Conservation (phyloP, 1,284 basidiomycete genomes). For the Termitomyces sp. region DNA sequence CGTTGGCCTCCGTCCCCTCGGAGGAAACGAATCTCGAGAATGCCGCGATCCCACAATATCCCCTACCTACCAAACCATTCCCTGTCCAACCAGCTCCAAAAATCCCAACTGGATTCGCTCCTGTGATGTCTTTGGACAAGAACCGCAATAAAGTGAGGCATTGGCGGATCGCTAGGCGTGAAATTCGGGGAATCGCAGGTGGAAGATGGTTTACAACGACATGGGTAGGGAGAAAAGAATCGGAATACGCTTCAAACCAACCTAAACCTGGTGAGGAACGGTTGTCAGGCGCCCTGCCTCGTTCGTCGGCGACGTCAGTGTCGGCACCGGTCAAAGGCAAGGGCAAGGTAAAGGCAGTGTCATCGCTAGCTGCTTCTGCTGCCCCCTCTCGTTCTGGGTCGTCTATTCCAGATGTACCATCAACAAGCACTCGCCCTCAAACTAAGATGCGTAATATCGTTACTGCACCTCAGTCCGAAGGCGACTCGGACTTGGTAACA, state of each 20-base stretch:
- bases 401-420: conserved; percentile 37
- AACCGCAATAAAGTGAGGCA: conserved; percentile 54
- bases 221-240: conserved; percentile 79
- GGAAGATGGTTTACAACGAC: conserved; percentile 70
- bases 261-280: conserved; percentile 18
- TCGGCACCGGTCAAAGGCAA: conserved; percentile 36
- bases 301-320: conserved; percentile 32
- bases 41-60: conserved; percentile 62
- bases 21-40: conserved; percentile 52
- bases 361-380: conserved; percentile 42
- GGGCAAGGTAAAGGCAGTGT: conserved; percentile 32
- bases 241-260: conserved; percentile 43
- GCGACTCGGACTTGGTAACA: conserved; percentile 36
- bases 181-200: conserved; percentile 73
- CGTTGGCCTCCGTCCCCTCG: conserved; percentile 22
- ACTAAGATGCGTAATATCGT: conserved; percentile 57
- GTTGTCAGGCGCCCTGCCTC: conserved; percentile 23
- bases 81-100: conserved; percentile 72
- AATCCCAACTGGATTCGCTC: conserved; percentile 66
- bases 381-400: conserved; percentile 53
- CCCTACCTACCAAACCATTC: conserved; percentile 73
- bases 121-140: conserved; percentile 59
- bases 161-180: conserved; percentile 68
- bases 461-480: conserved; percentile 39
- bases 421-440: conserved; percentile 36